A percentile compares a stretch with the other conserved stretches of the same genome.
Conservation (phyloP, 1,284 basidiomycete genomes). For the Tilletiaria anomala region DNA sequence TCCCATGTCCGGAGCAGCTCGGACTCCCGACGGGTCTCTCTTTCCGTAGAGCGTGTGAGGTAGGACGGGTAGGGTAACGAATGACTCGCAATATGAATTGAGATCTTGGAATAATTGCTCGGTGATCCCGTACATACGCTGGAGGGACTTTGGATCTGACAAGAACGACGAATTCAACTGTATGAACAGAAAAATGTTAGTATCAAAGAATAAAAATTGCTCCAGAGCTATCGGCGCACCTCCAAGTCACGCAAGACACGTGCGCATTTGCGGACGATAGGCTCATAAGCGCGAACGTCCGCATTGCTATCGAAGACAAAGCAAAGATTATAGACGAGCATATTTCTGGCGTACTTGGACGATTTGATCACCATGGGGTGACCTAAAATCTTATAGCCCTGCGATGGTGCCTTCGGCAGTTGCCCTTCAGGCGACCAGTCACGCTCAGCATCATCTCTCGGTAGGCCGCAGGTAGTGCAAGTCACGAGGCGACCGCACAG, state of each 20-base stretch:
- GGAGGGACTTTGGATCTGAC: constrained; percentile 47
- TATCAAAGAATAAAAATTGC: too few species aligned
- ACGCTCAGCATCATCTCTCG: too few species aligned
- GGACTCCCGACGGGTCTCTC: too few species aligned
- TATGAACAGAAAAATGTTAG: too few species aligned
- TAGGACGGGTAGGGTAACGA: constrained; percentile 33
- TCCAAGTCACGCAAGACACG: constrained; percentile 74
- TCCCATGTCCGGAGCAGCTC: too few species aligned
- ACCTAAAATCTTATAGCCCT: constrained; percentile 34
- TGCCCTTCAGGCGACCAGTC: too few species aligned
- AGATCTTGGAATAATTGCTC: constrained; percentile 95
- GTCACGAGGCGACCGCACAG: constrained; percentile 78
- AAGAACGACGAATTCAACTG: constrained; percentile 69
- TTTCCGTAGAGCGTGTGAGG: too few species aligned
- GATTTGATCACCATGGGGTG: constrained; percentile 24
- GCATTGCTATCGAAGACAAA: constrained; percentile 82
- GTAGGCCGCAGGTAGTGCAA: constrained; percentile 44
- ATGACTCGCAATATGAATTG: constrained; percentile 58
- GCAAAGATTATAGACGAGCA: constrained; percentile 78
- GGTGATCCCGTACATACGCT: constrained; percentile 67
- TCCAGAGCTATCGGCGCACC: too few species aligned
- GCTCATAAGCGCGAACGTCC: constrained; percentile 85
- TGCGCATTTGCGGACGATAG: constrained; percentile 78
- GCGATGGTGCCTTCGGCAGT: too few species aligned
- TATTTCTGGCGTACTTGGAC: constrained; percentile 30